These are phyloP conservation scores for Phaseolus coccineus DNA, from an alignment of 331 rosid genomes.

Conservation along the genomic window DNA sequence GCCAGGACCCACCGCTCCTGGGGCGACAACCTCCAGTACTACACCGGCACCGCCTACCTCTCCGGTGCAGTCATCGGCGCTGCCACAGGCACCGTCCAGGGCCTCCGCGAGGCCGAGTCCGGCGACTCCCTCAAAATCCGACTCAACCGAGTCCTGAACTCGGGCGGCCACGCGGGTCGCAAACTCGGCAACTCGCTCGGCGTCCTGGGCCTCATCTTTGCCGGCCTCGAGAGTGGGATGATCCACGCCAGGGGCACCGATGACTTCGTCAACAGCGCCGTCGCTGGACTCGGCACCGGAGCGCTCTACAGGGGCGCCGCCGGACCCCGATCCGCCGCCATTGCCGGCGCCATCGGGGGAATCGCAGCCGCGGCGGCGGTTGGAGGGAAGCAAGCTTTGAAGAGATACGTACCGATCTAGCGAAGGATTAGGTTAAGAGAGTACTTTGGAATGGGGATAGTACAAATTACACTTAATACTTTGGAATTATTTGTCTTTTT, in stretches of 20 bases:
- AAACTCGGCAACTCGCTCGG: constrained; percentile 67
- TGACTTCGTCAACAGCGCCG: constrained; percentile 63
- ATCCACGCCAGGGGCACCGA: constrained; percentile 57
- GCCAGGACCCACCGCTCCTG: constrained; percentile 66
- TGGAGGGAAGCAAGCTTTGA: constrained; percentile 67
- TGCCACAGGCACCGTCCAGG: constrained; percentile 55
- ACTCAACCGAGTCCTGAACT: constrained; percentile 68
- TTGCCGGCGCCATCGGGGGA: constrained; percentile 76
- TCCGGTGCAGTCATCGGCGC: constrained; percentile 68
- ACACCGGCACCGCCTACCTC: constrained; percentile 69
- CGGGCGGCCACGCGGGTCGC: constrained; percentile 69
- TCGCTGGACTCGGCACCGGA: constrained; percentile 81
- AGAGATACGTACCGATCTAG: constrained; percentile 68
- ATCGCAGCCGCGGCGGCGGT: constrained; percentile 68
- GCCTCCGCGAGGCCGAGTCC: constrained; percentile 61
- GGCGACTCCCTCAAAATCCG: constrained; percentile 72
- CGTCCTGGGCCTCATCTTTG: constrained; percentile 64
- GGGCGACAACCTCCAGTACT: constrained; percentile 73
- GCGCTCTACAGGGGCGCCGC: constrained; percentile 67
- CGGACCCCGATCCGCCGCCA: constrained; percentile 76
- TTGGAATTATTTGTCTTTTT: not conserved
- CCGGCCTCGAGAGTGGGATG: constrained; percentile 62
- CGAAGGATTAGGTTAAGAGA: not conserved
- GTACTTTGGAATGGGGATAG: not conserved
- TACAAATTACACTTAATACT: constrained; percentile 5